Evolutionary conservation across 352 stramenopile species (phyloP), one percentile per base, ranked within the genome.

Genomic region (Phytophthora meadii): DNA sequence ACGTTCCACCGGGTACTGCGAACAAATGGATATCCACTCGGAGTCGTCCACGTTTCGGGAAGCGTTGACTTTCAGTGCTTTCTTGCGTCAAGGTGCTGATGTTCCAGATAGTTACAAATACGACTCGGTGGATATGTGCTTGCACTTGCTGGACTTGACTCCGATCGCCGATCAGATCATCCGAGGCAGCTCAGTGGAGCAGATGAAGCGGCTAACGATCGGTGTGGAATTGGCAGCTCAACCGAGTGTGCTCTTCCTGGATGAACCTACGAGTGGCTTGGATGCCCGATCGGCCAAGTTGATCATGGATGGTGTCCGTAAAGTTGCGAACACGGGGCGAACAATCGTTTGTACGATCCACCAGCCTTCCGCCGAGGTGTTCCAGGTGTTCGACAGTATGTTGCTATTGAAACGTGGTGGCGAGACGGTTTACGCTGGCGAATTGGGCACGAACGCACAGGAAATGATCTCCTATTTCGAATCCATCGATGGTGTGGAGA

Each of bases 181-280:
- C 15, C 60, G 60, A 12, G 60, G 52, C 15, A 68, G 60, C 19
- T 68, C 60, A 17, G 14, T 68, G 34, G 60, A 68, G 36, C 60
- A 68, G 44, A 68, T 68, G 52, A 68, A 68, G 45, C 46, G 60
- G 9, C 22, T 68, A 8, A 63, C 52, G 10, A 63, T 68, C 10
- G 60, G 52, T 5, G 44, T 68, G 10, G 60, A 68, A 27, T 22
- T 68, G 17, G 45, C 51, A 25, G 50, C 59, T 0, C 50, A 61
- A 11, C 56, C 56, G 8, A 64, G 56, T 44, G 56, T 58, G 15
- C 50, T 67, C 24, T 67, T 67, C 42, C 27, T 63, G 19, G 60
- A 68, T 37, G 60, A 63, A 32, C 60, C 60, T 27, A 68, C 52
- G 4, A 68, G 60, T 15, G 37, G 60, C 3, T 47, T 61, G 30